phyloP scores from a whole-genome alignment of 805 yeast genomes.

The Candida dajiaensis region DNA sequence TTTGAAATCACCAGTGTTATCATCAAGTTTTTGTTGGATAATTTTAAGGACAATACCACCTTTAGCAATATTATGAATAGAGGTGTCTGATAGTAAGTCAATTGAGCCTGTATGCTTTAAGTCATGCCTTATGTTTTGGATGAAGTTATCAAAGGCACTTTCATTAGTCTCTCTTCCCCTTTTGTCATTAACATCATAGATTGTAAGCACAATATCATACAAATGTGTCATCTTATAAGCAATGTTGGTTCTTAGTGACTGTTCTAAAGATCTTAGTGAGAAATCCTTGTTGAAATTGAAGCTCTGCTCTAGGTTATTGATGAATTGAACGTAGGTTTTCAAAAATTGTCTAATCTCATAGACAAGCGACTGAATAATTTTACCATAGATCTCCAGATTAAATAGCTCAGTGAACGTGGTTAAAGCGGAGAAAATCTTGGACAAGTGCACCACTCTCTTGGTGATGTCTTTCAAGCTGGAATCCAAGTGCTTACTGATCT shows the following conservation, averaged over 20 bases:
- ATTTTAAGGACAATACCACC: slow-evolving; percentile 73
- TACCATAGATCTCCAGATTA: slow-evolving; percentile 53
- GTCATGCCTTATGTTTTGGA: slow-evolving; percentile 35
- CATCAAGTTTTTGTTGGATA: slow-evolving; percentile 50
- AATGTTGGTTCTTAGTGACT: slow-evolving; percentile 34
- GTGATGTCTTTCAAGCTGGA: slow-evolving; percentile 67
- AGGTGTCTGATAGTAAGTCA: slow-evolving; percentile 47
- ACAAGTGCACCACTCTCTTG: slow-evolving; percentile 51
- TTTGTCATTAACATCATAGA: slow-evolving; percentile 41
- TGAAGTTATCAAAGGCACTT: slow-evolving; percentile 36
- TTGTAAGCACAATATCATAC: slow-evolving; percentile 47
- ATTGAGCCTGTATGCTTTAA: slow-evolving; percentile 36
- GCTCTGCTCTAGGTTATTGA: slow-evolving; percentile 45
- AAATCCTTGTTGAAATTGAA: slow-evolving; percentile 44
- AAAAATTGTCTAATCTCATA: slow-evolving; percentile 45
- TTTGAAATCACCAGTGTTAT: slow-evolving; percentile 58
- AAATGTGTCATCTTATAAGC: slow-evolving; percentile 44
- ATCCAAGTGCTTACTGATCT: slow-evolving; percentile 67
- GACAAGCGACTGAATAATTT: slow-evolving; percentile 69
- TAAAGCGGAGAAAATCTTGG: slow-evolving; percentile 58
- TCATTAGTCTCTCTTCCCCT: slow-evolving; percentile 28
- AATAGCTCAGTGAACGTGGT: slow-evolving; percentile 55
- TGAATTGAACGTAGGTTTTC: slow-evolving; percentile 28
- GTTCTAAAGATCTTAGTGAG: slow-evolving; percentile 55
- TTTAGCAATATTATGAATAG: slow-evolving; percentile 50